Base-by-base conservation (phyloP, 176 grass and related monocot species). In the Ananas comosus region DNA sequence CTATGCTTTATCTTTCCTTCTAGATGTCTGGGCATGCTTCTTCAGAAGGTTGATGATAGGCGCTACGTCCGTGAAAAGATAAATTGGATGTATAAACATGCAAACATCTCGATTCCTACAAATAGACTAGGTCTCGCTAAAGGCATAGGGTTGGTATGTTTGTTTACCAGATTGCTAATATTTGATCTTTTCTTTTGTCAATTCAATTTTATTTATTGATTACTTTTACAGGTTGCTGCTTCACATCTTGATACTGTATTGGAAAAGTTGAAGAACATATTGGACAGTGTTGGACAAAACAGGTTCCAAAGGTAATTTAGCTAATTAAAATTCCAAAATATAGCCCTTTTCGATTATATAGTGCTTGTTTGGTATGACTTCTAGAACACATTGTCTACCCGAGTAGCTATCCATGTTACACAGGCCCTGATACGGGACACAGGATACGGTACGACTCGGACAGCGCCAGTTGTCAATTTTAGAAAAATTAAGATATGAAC, bases 31-130 rank as follows among this genome's bases (percentile, higher is more conserved):
- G 93, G 93, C 12, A 85, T 96, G 79, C 93, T 96, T 84, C 85
- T 96, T 80, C 93, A 92, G 65, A 96, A 96, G 81, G 85, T 96
- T 77, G 88, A 96, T 87, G 93, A 96, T 64, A 91, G 89, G 42
- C 64, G 86, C 69, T 96, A 92, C 81, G 88, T 96, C 51, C 69
- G 19, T 48, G 83, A 91, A 72, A 96, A 92, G 71, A 96, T 96
- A 74, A 86, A 96, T 77, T 96, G 79, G 93, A 96, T 96, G 93
- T 96, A 85, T 83, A 74, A 72, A 74, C 86, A 90, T 48, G 91
- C 88, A 63, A 89, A 91, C 69, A 87, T 96, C 82, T 96, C 87
- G 70, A 79, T 85, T 70, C 93, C 93, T 81, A 79, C 81, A 81
- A 96, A 96, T 78, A 87, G 93, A 57, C 86, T 96, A 70, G 92